A percentile compares a stretch with the other conserved stretches of the same genome.
These are phyloP conservation scores for Phtheirospermum japonicum DNA, from an alignment of 257 asterid genomes.

Conservation along the genomic window DNA sequence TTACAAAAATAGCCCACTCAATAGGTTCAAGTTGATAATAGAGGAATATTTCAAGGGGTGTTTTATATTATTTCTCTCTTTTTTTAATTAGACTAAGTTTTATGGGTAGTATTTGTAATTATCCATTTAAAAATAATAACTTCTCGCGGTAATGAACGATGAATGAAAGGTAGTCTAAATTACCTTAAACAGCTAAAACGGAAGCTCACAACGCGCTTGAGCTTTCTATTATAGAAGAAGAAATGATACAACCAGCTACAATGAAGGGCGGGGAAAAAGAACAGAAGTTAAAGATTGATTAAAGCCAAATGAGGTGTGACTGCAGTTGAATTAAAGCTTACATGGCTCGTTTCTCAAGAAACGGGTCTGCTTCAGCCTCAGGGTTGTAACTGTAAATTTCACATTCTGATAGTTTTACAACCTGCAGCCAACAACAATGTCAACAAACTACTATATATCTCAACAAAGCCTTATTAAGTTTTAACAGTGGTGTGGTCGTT, in stretches of 20 bases:
- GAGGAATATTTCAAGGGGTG: neutral
- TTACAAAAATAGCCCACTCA: neutral
- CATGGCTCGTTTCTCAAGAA: constrained; percentile 87
- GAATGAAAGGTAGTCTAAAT: constrained; percentile 10
- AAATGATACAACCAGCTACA: constrained; percentile 92
- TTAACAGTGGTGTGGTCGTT: neutral
- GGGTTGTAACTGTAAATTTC: constrained; percentile 90
- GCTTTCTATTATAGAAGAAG: constrained; percentile 92
- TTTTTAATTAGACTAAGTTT: neutral
- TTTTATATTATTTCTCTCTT: no score
- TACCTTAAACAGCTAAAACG: constrained; percentile 93
- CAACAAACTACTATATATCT: neutral
- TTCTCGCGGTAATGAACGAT: no score
- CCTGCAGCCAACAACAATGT: constrained; percentile 47
- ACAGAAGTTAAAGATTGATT: constrained; percentile 18
- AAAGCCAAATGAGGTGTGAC: constrained; percentile 12
- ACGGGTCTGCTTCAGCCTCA: constrained; percentile 85
- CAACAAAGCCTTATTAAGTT: neutral
- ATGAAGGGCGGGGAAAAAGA: neutral
- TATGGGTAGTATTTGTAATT: neutral
- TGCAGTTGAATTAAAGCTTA: constrained; percentile 32
- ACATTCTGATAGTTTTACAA: constrained; percentile 80
- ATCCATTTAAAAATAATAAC: neutral
- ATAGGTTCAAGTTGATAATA: neutral
- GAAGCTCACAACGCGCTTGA: constrained; percentile 85